Evolutionary conservation across 306 rosid genomes (phyloP).

Genomic region (Geum urbanum): DNA sequence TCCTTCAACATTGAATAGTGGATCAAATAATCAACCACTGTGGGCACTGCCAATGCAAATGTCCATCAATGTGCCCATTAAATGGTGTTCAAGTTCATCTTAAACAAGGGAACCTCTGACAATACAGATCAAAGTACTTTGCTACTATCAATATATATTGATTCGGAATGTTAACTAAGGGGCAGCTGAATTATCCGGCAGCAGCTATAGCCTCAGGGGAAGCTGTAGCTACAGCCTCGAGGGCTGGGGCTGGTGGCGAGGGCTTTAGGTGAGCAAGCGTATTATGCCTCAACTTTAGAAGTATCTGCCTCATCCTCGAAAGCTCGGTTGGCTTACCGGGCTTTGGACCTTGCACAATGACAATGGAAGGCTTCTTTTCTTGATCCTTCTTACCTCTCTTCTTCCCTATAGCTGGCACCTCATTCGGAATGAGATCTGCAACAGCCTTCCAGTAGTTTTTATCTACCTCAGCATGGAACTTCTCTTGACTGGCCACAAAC

Average conservation of each 20-base stretch:
- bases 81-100: background rate
- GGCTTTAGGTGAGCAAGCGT: slow-evolving; percentile 38
- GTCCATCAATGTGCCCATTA: background rate
- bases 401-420: slow-evolving; percentile 34
- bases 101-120: background rate
- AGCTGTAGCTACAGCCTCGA: slow-evolving; percentile 14
- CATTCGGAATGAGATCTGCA: slow-evolving; percentile 43
- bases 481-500: slow-evolving; percentile 35
- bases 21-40: too few species aligned
- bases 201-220: slow-evolving; percentile 25
- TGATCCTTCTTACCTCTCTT: slow-evolving; percentile 41
- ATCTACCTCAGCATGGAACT: slow-evolving; percentile 46
- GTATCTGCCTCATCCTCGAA: slow-evolving; percentile 43
- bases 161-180: background rate
- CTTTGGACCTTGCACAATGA: slow-evolving; percentile 39
- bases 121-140: slow-evolving; percentile 6
- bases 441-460: slow-evolving; percentile 44
- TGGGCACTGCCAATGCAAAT: too few species aligned
- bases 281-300: slow-evolving; percentile 39
- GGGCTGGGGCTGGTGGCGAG: slow-evolving; percentile 16
- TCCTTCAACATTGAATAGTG: background rate
- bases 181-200: slow-evolving; percentile 16
- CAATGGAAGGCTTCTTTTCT: slow-evolving; percentile 33
- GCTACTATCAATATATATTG: background rate
- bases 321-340: slow-evolving; percentile 49